A percentile compares a stretch with the other conserved stretches of the same genome.
Evolutionary conservation across 306 rosid genomes (phyloP).

Genomic region (Malus domestica): ASM211411v1 NC_041798.1:34584001-34584500

Average conservation of each 20-base stretch:
- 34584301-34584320: background rate
- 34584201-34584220: constrained; percentile 83
- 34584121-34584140: background rate
- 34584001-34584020: background rate
- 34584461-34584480: too few relatives aligned
- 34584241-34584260: background rate
- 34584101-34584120: background rate
- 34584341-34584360: background rate
- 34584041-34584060: too few relatives aligned
- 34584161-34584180: constrained; percentile 87
- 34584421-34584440: too few relatives aligned
- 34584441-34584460: too few relatives aligned
- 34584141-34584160: constrained; percentile 94
- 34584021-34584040: background rate
- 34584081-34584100: background rate
- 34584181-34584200: constrained; percentile 72
- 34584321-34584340: background rate
- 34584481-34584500: too few relatives aligned
- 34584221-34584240: constrained; percentile 59
- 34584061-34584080: background rate
- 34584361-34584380: background rate
- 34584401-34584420: background rate
- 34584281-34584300: constrained; percentile 11
- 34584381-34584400: constrained; percentile 1
- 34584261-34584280: background rate